Evolutionary conservation across 768 basidiomycete species (phyloP), one percentile per base, ranked within the genome.

Genomic region (Kwoniella sp.): DNA sequence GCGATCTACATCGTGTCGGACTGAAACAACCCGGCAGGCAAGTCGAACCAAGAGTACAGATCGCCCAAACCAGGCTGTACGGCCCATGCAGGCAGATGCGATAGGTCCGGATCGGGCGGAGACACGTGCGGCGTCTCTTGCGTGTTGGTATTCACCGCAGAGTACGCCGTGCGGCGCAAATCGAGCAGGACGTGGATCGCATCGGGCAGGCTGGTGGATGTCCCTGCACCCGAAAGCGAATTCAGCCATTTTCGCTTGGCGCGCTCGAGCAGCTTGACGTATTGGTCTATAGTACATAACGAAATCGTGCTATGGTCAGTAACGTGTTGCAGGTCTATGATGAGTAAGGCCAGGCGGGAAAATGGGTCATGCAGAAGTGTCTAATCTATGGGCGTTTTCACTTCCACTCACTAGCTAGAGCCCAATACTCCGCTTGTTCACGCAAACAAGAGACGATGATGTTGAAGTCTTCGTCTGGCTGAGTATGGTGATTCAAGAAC

Each of bases 151-250:
- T 65, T 61, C 0, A 76, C 73, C 2, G 78, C 79, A 9, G 66
- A 65, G 37, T 78, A 78, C 2, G 75, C 79, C 22, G 79, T 78
- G 5, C 72, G 67, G 15, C 76, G 69, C 31, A 80, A 69, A 58
- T 80, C 79, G 41, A 80, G 72, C 22, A 80, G 60, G 41, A 77
- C 75, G 58, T 75, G 74, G 23, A 80, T 76, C 3, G 79, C 79
- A 34, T 77, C 79, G 1, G 79, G 77, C 1, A 77, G 68, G 58
- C 68, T 71, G 3, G 71, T 37, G 17, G 62, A 57, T 9, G 59
- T n/a, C 50, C 34, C 54, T 7, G 55, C 58, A 9, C 70, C 58
- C 3, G 69, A 45, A 2, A 66, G 23, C 8, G 71, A 58, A 22
- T 71, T 61, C 11, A 67, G 71, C 73, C 73, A 76, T 66, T 76